phyloP scores from a whole-genome alignment of 768 basidiomycete species.

The Kwoniella shandongensis region DNA sequence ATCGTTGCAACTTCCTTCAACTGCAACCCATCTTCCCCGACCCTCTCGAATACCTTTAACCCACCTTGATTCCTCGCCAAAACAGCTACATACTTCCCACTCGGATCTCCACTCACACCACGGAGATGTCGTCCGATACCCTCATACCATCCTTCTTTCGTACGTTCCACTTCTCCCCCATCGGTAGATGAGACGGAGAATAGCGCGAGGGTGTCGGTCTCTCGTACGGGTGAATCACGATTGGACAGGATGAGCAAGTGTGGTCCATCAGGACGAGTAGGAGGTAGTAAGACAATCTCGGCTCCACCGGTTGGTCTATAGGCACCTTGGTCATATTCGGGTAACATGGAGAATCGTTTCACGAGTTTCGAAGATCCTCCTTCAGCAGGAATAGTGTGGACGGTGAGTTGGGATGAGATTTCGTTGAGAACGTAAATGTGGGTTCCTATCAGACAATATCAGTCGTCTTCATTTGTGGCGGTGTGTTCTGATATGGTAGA shows the following conservation, averaged over 20 bases:
- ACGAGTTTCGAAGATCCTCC: constrained; percentile 9
- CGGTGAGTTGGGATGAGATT: constrained; percentile 25
- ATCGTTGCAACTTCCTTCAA: constrained; percentile 29
- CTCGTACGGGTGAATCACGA: constrained; percentile 26
- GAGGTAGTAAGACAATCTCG: constrained; percentile 30
- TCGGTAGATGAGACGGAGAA: constrained; percentile 23
- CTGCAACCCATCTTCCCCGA: constrained; percentile 17
- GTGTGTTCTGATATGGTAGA: no score
- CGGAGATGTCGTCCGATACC: constrained; percentile 27
- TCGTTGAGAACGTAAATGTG: constrained; percentile 33
- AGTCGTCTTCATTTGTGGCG: not conserved
- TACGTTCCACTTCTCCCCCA: constrained; percentile 15
- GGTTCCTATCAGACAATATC: constrained; percentile 12
- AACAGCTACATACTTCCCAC: constrained; percentile 22
- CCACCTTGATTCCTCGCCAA: constrained; percentile 30
- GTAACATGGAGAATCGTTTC: constrained; percentile 25
- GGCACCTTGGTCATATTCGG: constrained; percentile 16
- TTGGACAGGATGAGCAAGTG: constrained; percentile 30
- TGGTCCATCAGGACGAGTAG: constrained; percentile 10
- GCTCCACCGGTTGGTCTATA: constrained; percentile 17
- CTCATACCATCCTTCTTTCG: constrained; percentile 10
- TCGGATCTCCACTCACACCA: constrained; percentile 11
- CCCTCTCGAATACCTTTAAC: constrained; percentile 23
- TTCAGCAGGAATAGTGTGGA: constrained; percentile 18
- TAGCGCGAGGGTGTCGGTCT: constrained; percentile 31